Evolutionary conservation across 371 early-diverging fungal genomes (phyloP).

Genomic region (Scutellospora calospora): DNA sequence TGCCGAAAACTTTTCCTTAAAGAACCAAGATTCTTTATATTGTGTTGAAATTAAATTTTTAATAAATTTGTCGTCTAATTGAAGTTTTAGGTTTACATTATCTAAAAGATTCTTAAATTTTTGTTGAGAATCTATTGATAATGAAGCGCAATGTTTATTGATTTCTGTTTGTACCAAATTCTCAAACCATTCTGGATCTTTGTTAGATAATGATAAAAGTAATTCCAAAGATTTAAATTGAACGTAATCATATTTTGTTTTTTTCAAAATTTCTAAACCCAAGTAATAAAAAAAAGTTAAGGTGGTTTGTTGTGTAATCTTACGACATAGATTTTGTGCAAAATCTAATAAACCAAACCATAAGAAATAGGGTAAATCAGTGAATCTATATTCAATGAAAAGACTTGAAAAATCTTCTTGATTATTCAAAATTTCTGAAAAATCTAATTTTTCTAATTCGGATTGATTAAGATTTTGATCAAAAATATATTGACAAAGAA

Average conservation of each 20-base stretch:
- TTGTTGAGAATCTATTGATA: no score
- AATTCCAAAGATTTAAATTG: conserved; percentile 18
- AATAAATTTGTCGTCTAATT: no score
- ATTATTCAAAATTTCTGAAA: not conserved
- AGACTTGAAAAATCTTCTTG: not conserved
- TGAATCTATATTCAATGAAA: not conserved
- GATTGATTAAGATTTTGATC: not conserved
- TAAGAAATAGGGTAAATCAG: not conserved
- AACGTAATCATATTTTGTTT: not conserved
- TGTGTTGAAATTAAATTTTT: no score
- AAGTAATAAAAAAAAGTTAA: not conserved
- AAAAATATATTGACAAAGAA: not conserved
- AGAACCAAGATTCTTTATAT: no score
- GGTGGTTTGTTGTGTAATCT: not conserved
- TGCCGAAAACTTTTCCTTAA: no score
- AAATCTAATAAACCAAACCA: conserved; percentile 22
- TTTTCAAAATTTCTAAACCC: not conserved
- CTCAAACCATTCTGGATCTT: no score
- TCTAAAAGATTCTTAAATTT: no score
- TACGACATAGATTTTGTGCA: not conserved
- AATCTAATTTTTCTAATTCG: no score
- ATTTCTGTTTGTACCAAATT: no score
- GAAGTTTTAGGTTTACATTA: no score
- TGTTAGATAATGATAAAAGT: not conserved
- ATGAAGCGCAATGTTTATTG: no score